Evolutionary conservation across 306 rosid genomes (phyloP), one percentile per base, ranked within the genome.

Genomic region (Comarum palustre): DNA sequence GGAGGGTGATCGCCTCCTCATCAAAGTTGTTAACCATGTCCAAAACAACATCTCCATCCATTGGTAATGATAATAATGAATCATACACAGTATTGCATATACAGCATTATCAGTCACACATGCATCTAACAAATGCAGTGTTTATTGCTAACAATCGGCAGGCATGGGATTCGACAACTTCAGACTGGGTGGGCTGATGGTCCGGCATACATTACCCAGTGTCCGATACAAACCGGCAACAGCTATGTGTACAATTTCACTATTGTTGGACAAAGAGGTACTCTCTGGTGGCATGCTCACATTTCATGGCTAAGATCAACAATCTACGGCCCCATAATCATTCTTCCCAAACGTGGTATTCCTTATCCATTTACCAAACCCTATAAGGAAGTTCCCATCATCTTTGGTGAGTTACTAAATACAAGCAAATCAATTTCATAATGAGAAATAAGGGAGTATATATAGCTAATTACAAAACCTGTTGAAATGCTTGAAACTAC

Each of bases 131-230:
- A 51, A 51, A 45, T 13, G 17, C 17, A 45, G 17, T 6, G 7
- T 51, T 19, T 19, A 19, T 1, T 2, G 8, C n/a, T 19, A 50
- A 19, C 25, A 19, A 19, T 51, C 27, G 3, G 11, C 39, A 90
- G 96, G 96, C 96, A 88, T 48, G 94, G 96, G 0, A 80, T 90
- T 75, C 47, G 90, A 67, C 89, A 87, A 9, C 82, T 89, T 68
- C 84, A 24, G 67, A 50, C 84, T 5, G 89, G 90, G 3, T 89
- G 96, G 90, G 90, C 90, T 0, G 92, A 89, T 77, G n/a, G n/a
- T n/a, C n/a, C n/a, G n/a, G n/a, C n/a, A n/a, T n/a, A n/a, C n/a
- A n/a, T n/a, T n/a, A n/a, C n/a, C n/a, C n/a, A n/a, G n/a, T n/a
- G n/a, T n/a, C n/a, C n/a, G n/a, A n/a, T n/a, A n/a, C n/a, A n/a